Percentiles rank a stretch among this genome's conserved stretches.
These are phyloP conservation scores for Hyphodiscus hymeniophilus DNA, from an alignment of 495 filamentous ascomycete genomes.

Conservation along the genomic window DNA sequence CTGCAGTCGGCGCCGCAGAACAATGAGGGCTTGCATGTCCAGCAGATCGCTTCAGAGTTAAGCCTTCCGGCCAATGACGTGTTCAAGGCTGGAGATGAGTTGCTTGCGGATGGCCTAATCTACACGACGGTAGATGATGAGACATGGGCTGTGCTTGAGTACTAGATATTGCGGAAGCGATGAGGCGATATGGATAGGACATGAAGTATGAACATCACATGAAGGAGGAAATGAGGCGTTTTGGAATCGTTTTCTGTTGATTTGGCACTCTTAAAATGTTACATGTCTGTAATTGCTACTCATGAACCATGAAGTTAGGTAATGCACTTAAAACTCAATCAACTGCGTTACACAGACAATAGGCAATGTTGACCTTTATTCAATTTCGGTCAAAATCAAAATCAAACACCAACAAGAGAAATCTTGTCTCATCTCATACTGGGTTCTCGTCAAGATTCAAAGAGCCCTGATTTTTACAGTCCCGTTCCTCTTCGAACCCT, in stretches of 20 bases:
- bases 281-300: conserved; percentile 2
- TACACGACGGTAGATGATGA: conserved; percentile 89
- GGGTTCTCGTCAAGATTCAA: not conserved
- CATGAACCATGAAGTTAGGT: not conserved
- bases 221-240: not conserved
- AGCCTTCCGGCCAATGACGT: conserved; percentile 60
- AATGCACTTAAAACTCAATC: too few relatives aligned
- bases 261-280: conserved; percentile 1
- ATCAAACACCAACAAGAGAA: not conserved
- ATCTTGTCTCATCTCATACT: not conserved
- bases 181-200: conserved; percentile 4
- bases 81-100: conserved; percentile 64
- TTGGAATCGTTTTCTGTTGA: not conserved
- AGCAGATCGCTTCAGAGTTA: conserved; percentile 58
- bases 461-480: conserved; percentile 6
- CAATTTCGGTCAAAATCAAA: not conserved
- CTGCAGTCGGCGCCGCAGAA: conserved; percentile 55
- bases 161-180: conserved; percentile 25
- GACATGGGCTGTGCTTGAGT: conserved; percentile 68
- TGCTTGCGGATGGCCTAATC: conserved; percentile 62
- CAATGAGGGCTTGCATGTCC: conserved; percentile 73
- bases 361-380: too few relatives aligned
- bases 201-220: too few relatives aligned
- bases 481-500: conserved; percentile 8
- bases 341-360: too few relatives aligned